Evolutionary conservation across 768 basidiomycete genomes (phyloP).

Genomic region (Russula griseocarnosa): DNA sequence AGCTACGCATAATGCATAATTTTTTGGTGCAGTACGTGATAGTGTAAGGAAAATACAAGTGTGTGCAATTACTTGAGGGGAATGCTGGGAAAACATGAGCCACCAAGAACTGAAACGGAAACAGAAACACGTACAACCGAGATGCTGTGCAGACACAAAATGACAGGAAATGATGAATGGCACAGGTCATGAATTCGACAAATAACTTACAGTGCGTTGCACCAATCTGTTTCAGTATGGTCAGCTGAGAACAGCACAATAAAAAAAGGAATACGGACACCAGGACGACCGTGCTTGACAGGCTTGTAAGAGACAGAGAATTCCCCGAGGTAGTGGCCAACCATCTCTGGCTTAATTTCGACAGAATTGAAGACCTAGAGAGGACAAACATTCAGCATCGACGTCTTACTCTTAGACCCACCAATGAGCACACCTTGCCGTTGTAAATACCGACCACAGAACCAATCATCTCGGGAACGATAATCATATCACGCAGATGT

Average conservation of each 20-base stretch:
- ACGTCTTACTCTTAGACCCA: background rate
- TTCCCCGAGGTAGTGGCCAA: conserved; percentile 98
- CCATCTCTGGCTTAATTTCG: conserved; percentile 99
- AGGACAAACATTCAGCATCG: background rate
- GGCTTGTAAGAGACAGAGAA: conserved; percentile 97
- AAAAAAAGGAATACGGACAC: conserved; percentile 59
- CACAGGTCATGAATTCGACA: background rate
- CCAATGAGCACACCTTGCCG: conserved; percentile 63
- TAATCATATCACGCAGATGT: conserved; percentile 98
- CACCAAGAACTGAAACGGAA: conserved; percentile 1
- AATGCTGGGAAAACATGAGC: conserved; percentile 50
- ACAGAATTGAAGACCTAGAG: conserved; percentile 86
- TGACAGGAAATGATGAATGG: conserved; percentile 17
- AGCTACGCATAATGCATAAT: conserved; percentile 39
- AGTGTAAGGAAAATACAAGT: conserved; percentile 33
- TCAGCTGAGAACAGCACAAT: conserved; percentile 11
- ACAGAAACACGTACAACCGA: conserved; percentile 55
- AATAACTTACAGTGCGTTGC: conserved; percentile 78
- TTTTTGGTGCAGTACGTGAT: conserved; percentile 35
- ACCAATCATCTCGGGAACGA: conserved; percentile 99
- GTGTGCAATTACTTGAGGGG: conserved; percentile 82
- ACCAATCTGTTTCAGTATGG: conserved; percentile 58
- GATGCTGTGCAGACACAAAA: conserved; percentile 48
- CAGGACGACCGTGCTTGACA: conserved; percentile 99
- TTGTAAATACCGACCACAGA: conserved; percentile 98